Evolutionary conservation across 495 filamentous ascomycete genomes (phyloP), one percentile per base, ranked within the genome.

Genomic region (Stereocaulon alpinum): DNA sequence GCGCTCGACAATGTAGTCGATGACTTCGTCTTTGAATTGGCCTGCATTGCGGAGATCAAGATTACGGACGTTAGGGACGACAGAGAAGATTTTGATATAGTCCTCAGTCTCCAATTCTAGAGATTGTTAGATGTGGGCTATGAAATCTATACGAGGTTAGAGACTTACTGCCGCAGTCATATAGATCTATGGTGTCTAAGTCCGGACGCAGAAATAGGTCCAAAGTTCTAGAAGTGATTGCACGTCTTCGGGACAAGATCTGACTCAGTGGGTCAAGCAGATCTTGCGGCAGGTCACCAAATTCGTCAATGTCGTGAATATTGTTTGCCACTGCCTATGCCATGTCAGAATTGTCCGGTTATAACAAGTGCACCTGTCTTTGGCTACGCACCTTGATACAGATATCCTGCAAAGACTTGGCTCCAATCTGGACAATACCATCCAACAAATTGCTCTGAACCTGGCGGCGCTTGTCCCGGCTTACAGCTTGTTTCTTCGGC

Each of bases 11-110:
- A 95, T 81, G 70, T 89, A 94, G 20, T 92, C 78, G 67, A 95
- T 76, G 29, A 88, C 84, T 14, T 74, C 69, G 65, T 95, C 86
- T 69, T 93, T 94, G 78, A 95, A 84, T 64, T 93, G 88, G 40
- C 89, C 84, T n/a, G 82, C 87, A 66, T 91, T 88, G 42, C 82
- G 80, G 47, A 93, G 74, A 58, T 87, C 84, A 40, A 96, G 72
- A 49, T 78, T 77, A 55, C 80, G 80, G 40, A 94, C 72, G 15
- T 71, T 76, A 5, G 89, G 83, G 55, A 85, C 80, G 1, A 82
- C 76, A n/a, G 88, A 82, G 63, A 96, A 88, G 24, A 96, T 87
- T 62, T 83, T 83, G 45, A 86, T 78, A 64, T 81, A 92, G 63
- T 95, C 88, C 55, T 89, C 79, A 3, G 81, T 79, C 32, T 78